Conservation (phyloP, 306 rosid species). For the Lathyrus aphaca region DNA sequence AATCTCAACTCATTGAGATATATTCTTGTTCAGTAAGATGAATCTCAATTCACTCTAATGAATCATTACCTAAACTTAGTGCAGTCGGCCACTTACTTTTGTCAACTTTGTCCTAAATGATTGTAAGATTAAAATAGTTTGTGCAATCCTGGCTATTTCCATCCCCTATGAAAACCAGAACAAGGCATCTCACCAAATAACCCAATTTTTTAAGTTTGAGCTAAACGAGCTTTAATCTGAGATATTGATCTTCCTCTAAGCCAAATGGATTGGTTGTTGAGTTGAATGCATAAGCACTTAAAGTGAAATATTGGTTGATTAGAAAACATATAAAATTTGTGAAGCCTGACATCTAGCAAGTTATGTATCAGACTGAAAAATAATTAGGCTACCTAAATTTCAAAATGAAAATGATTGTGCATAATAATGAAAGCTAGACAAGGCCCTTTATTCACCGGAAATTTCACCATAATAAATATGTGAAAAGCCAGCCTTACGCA, state of each 20-base stretch:
- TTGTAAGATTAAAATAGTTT: slow-evolving; percentile 1
- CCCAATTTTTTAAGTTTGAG: background rate
- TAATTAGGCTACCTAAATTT: background rate
- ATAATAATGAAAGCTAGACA: slow-evolving; percentile 21
- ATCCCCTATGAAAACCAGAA: background rate
- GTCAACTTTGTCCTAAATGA: slow-evolving; percentile 7
- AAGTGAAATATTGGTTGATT: background rate
- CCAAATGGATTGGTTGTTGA: background rate
- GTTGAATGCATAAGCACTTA: background rate
- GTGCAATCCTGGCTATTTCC: slow-evolving; percentile 10
- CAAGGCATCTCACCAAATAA: background rate
- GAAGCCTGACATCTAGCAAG: slow-evolving; percentile 7
- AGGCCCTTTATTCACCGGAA: slow-evolving; percentile 10
- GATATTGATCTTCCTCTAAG: background rate
- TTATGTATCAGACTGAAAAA: slow-evolving; percentile 11
- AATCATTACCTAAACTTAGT: background rate
- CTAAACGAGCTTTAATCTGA: background rate
- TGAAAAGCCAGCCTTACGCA: slow-evolving; percentile 15
- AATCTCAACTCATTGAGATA: background rate
- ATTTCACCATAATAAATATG: background rate
- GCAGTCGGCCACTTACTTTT: background rate
- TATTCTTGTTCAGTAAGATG: background rate
- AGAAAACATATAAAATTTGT: background rate
- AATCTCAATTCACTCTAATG: background rate
- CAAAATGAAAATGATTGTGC: slow-evolving; percentile 1